Conservation (phyloP, 2,329 filamentous ascomycete species). For the Fusarium cicatricum region DNA sequence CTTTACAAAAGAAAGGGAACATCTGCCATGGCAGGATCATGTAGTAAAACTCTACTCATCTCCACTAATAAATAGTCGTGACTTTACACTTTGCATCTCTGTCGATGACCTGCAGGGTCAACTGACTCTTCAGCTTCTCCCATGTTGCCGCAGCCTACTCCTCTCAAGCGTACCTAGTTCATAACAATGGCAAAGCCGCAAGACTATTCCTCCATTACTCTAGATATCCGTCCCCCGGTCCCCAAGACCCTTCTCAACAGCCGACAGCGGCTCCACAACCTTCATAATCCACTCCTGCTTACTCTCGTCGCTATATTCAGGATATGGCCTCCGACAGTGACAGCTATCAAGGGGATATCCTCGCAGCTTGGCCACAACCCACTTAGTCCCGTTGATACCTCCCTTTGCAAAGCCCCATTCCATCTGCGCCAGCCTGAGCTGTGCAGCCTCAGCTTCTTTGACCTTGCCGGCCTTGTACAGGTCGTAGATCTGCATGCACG, state of each 20-base stretch:
- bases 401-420: constrained; percentile 66
- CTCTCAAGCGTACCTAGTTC: too few relatives aligned
- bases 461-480: constrained; percentile 57
- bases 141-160: too few relatives aligned
- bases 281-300: constrained; percentile 47
- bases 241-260: constrained; percentile 34
- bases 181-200: neutral
- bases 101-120: too few relatives aligned
- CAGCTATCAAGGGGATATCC: constrained; percentile 61
- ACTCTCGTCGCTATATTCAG: constrained; percentile 51
- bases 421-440: constrained; percentile 59
- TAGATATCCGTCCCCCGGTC: constrained; percentile 27
- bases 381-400: constrained; percentile 69
- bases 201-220: neutral
- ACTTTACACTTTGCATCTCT: too few relatives aligned
- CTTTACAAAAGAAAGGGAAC: too few relatives aligned
- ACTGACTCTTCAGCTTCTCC: too few relatives aligned
- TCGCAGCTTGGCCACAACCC: constrained; percentile 61
- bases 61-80: too few relatives aligned
- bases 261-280: constrained; percentile 37
- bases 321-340: constrained; percentile 64
- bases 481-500: constrained; percentile 60
- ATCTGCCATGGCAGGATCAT: too few relatives aligned
- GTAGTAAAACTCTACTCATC: too few relatives aligned
- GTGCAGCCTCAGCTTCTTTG: constrained; percentile 57